Evolutionary conservation across 2,329 filamentous ascomycete genomes (phyloP).

Genomic region (Cryphonectria parasitica): DNA sequence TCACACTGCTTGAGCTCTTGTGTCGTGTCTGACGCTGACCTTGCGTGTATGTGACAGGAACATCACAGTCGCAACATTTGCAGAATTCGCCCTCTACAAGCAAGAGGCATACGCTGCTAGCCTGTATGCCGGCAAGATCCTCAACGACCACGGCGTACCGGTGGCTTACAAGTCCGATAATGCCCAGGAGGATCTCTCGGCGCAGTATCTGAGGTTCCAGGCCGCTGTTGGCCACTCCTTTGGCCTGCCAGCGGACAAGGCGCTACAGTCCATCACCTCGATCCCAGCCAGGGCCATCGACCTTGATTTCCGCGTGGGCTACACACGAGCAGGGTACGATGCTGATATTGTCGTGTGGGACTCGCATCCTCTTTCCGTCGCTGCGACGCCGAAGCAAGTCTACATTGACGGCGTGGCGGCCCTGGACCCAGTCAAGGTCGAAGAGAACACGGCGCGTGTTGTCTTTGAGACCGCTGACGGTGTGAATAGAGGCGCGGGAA

Average conservation of each 20-base stretch:
- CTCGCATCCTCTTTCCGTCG: constrained; percentile 49
- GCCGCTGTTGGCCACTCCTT: constrained; percentile 48
- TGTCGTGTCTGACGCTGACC: neutral
- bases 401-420: constrained; percentile 50
- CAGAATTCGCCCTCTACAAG: constrained; percentile 47
- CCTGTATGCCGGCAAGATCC: constrained; percentile 45
- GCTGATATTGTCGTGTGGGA: constrained; percentile 56
- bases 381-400: constrained; percentile 51
- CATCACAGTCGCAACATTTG: constrained; percentile 48
- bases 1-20: neutral
- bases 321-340: constrained; percentile 49
- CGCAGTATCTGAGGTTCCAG: constrained; percentile 48
- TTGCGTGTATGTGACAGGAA: constrained; percentile 34
- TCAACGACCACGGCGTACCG: constrained; percentile 44
- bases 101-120: constrained; percentile 46
- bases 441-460: constrained; percentile 33
- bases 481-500: constrained; percentile 9
- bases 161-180: constrained; percentile 51
- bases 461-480: constrained; percentile 14
- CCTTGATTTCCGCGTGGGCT: constrained; percentile 49
- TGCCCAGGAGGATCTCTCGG: constrained; percentile 38
- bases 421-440: constrained; percentile 39
- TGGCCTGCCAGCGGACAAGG: constrained; percentile 44
- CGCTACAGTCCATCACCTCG: constrained; percentile 49
- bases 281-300: constrained; percentile 49